Evolutionary conservation across 805 yeast species (phyloP), one percentile per base, ranked within the genome.

Genomic region (Huiozyma sinensis): DNA sequence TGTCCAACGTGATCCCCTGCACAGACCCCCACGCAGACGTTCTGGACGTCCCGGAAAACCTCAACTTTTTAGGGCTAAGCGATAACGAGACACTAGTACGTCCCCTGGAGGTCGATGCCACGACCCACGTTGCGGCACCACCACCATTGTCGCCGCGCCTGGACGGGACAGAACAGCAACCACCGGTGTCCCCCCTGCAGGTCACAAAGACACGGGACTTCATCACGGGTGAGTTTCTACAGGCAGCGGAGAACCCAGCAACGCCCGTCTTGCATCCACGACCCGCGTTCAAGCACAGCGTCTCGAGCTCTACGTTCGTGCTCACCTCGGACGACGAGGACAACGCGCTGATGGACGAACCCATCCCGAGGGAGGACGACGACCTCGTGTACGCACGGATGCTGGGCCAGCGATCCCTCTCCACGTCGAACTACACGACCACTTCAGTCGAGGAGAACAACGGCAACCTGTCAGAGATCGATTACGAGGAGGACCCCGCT

Each of bases 41-140:
- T 30, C 55, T 58, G 13, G 66, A 62, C 46, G 55, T 62, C 17
- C 66, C 66, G 7, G 57, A 55, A 39, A 56, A 52, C 34, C 51
- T 56, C 17, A 55, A 53, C n/a, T 44, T 57, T 32, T 54, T 51
- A 32, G 37, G 27, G 4, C 9, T 8, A 7, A 12, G 12, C 9
- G 36, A 34, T 34, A 13, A 34, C 7, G 37, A 34, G 13, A 32
- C n/a, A 3, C 34, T 17, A 32, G 34, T 10, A 10, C 34, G n/a
- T n/a, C 13, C 37, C 37, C 12, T 11, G 17, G 27, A 34, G 13
- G 33, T 31, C 11, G 11, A 31, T 8, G 33, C n/a, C 9, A 31
- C 33, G 9, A 2, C 33, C 33, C 33, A 2, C 33, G 33, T 8
- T 9, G 11, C n/a, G 33, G n/a, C 33, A 9, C n/a, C 33, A 11